phyloP scores from a whole-genome alignment of 2,329 filamentous ascomycete species.

The Fusarium sp. region DNA sequence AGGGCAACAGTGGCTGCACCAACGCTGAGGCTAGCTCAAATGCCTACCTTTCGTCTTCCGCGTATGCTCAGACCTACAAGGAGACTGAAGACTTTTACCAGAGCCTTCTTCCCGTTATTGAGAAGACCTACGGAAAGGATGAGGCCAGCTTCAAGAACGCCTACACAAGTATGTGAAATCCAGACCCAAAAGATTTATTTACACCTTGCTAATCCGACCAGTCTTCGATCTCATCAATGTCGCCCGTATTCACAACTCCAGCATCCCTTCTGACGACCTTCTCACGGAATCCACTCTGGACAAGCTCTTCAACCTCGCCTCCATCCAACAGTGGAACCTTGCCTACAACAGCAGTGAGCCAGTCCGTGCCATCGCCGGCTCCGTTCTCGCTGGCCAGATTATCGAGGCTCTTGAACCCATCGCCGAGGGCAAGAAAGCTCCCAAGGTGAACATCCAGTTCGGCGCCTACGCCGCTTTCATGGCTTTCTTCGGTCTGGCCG shows the following conservation, averaged over 20 bases:
- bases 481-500: slow-evolving; percentile 70
- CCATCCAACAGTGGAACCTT: slow-evolving; percentile 82
- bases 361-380: slow-evolving; percentile 67
- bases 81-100: slow-evolving; percentile 70
- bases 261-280: slow-evolving; percentile 68
- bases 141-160: slow-evolving; percentile 67
- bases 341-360: slow-evolving; percentile 82
- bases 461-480: slow-evolving; percentile 71
- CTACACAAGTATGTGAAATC: slow-evolving; percentile 67
- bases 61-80: slow-evolving; percentile 58
- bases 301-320: slow-evolving; percentile 78
- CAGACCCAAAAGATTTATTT: slow-evolving; percentile 51
- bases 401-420: slow-evolving; percentile 64
- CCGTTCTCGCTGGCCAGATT: slow-evolving; percentile 67
- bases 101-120: slow-evolving; percentile 64
- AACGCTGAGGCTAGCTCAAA: slow-evolving; percentile 66
- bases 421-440: slow-evolving; percentile 53
- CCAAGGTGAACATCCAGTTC: slow-evolving; percentile 65
- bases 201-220: slow-evolving; percentile 43
- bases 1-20: slow-evolving; percentile 67
- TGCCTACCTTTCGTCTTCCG: slow-evolving; percentile 61
- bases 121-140: slow-evolving; percentile 60
- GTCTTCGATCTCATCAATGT: slow-evolving; percentile 71
- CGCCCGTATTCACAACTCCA: slow-evolving; percentile 67
- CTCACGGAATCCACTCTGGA: slow-evolving; percentile 68